Evolutionary conservation across 2,329 filamentous ascomycete species (phyloP), one percentile per base, ranked within the genome.

Genomic region (Fusarium brachygibbosum): DNA sequence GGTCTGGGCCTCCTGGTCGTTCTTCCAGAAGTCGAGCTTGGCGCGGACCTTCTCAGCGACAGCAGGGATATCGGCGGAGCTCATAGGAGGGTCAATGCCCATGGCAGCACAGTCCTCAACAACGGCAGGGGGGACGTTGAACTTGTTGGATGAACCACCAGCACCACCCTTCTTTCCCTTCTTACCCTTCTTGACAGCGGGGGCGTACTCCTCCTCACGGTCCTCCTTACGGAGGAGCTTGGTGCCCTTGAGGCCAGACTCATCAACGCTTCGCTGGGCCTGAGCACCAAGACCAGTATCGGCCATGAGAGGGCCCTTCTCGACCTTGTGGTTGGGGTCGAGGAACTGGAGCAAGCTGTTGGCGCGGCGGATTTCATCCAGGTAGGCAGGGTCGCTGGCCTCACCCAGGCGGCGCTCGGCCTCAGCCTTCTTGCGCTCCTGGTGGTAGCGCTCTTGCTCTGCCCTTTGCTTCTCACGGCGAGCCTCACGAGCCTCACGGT

Each of bases 1-100:
- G 21, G 96, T 99, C 86, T 98, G 93, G 70, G 88, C 86, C 60
- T 91, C 88, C 85, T 98, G 96, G 82, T 97, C 92, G 53, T 88
- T 85, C 86, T 97, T 97, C 94, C 95, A 99, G 81, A 91, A 86
- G 31, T 90, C 90, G 53, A 98, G 86, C 88, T 98, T 98, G 77
- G 89, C 92, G 82, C 95, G 94, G 75, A 98, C 88, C 85, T 97
- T 95, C 85, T 98, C 94, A 46, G 93, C 84, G 16, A 92, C 88
- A 63, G 85, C 84, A 28, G 94, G 90, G 16, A 98, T 90, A 75
- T 97, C 95, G 57, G 90, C 86, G 76, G 93, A 89, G 81, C 89
- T 92, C 87, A 95, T 93, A 32, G 96, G 96, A 53, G 95, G 92
- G 63, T 97, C 91, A 72, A 98, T 89, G 74, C 91, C 91, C 78